A percentile compares a stretch with the other conserved stretches of the same genome.
phyloP scores from a whole-genome alignment of 2,329 filamentous ascomycete species.

The Diaporthe helianthi region DNA sequence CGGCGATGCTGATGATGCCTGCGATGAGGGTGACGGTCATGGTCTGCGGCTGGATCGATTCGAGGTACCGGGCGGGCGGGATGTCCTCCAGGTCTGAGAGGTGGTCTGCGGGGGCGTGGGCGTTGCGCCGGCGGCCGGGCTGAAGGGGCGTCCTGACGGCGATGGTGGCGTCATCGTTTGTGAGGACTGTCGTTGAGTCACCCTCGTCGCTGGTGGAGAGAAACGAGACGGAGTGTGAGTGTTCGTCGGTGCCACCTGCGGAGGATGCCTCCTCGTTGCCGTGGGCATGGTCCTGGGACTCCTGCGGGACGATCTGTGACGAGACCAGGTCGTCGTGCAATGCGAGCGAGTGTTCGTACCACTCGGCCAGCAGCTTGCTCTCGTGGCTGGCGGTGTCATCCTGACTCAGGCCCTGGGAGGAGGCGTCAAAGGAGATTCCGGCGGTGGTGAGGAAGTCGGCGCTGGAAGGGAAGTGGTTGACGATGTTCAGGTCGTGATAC shows the following conservation, averaged over 20 bases:
- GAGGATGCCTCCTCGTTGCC: conserved; percentile 45
- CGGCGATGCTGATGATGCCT: conserved; percentile 75
- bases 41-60: conserved; percentile 76
- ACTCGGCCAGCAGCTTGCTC: conserved; percentile 60
- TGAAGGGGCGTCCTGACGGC: conserved; percentile 36
- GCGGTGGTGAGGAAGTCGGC: conserved; percentile 58
- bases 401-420: conserved; percentile 29
- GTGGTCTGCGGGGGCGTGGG: conserved; percentile 45
- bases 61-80: conserved; percentile 70
- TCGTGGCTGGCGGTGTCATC: conserved; percentile 31
- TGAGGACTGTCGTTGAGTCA: conserved; percentile 39
- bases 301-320: conserved; percentile 57
- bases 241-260: conserved; percentile 42
- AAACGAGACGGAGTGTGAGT: neutral
- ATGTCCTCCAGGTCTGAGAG: conserved; percentile 73
- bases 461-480: conserved; percentile 41
- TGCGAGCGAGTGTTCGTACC: conserved; percentile 80
- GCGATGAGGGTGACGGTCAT: conserved; percentile 84
- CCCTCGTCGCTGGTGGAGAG: conserved; percentile 19
- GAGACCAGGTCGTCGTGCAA: conserved; percentile 71
- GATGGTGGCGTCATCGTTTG: conserved; percentile 35
- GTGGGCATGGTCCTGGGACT: neutral
- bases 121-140: conserved; percentile 36
- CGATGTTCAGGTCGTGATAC: conserved; percentile 46
- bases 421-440: conserved; percentile 45